Percentiles rank a stretch among this genome's conserved stretches.
Evolutionary conservation across 225 moss, liverwort and hornwort genomes (phyloP).

Genomic region (Ulota crispa): DNA sequence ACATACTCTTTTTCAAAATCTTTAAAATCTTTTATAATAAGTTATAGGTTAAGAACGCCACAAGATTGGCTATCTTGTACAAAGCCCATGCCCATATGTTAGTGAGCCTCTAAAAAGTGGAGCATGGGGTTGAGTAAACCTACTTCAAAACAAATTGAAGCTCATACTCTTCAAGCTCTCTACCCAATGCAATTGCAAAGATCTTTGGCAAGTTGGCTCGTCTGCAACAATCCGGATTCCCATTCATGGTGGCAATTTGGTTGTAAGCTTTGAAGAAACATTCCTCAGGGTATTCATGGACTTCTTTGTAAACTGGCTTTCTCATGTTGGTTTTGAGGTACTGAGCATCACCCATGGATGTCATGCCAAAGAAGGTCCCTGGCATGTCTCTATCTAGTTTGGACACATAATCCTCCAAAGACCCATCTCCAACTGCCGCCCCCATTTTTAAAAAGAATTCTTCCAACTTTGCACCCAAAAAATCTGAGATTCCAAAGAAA

Average conservation of each 20-base stretch:
- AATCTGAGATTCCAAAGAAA: accelerated
- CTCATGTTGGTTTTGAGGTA: constrained; percentile 27
- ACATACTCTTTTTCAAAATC: no score
- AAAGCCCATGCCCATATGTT: no score
- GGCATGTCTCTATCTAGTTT: constrained; percentile 33
- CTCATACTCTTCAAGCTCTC: constrained; percentile 52
- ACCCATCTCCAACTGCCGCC: background rate
- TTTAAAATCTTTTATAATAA: no score
- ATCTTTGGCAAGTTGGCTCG: constrained; percentile 50
- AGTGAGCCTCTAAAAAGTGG: no score
- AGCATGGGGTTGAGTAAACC: background rate
- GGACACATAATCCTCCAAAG: constrained; percentile 40
- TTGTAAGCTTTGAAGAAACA: constrained; percentile 33
- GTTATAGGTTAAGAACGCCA: no score
- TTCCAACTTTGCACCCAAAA: accelerated
- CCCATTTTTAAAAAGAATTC: constrained; percentile 5
- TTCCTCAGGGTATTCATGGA: constrained; percentile 23
- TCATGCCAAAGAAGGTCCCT: constrained; percentile 53
- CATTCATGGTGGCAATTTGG: constrained; percentile 35
- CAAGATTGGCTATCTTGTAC: no score
- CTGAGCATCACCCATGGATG: constrained; percentile 36
- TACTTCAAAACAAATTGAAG: constrained; percentile 48
- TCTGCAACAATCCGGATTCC: constrained; percentile 35
- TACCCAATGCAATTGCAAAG: constrained; percentile 36
- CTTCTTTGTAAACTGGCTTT: constrained; percentile 31